Conservation (phyloP, 2,329 filamentous ascomycete species). For the Scleromitrula shiraiana region DNA sequence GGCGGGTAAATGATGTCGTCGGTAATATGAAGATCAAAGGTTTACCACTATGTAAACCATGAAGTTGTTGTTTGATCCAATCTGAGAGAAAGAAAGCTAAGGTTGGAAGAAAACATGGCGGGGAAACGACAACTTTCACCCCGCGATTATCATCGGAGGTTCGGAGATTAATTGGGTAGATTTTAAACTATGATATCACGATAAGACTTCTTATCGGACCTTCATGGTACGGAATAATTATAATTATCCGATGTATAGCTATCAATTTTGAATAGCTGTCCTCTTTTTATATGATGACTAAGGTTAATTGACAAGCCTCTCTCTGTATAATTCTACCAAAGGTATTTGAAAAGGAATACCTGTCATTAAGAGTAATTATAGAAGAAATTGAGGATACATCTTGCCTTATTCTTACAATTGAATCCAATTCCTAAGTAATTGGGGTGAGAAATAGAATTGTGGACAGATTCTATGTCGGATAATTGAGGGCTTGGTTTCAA, state of each 20-base stretch:
- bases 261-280: conserved; percentile 7
- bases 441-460: conserved; percentile 13
- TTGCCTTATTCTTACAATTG: neutral
- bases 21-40: no score
- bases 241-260: neutral
- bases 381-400: neutral
- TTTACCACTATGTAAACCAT: no score
- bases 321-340: no score
- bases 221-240: no score
- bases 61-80: no score
- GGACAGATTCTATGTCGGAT: conserved; percentile 27
- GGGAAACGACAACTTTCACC: no score
- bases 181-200: no score
- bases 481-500: conserved; percentile 21
- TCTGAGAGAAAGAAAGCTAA: no score
- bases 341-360: neutral
- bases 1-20: neutral
- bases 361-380: neutral
- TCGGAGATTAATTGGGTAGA: neutral
- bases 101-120: no score
- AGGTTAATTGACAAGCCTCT: no score
- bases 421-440: neutral
- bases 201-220: no score
- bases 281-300: conserved; percentile 8
- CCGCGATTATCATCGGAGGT: neutral